Evolutionary conservation across 139 green algal genomes (phyloP).

Genomic region (Microglena sp.): DNA sequence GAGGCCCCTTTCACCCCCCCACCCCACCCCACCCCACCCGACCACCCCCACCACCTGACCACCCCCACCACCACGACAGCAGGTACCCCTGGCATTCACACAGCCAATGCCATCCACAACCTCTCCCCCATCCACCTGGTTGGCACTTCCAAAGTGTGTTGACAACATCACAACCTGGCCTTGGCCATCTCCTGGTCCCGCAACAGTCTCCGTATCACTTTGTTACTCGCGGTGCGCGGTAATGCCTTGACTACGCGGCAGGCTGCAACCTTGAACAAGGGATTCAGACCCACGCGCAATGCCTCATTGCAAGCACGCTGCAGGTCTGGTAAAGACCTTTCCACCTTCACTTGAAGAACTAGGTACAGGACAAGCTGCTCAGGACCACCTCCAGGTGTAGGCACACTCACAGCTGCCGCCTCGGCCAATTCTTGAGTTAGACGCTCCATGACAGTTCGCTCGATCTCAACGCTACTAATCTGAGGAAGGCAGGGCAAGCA

Average conservation of each 20-base stretch:
- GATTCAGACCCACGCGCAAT: slow-evolving; percentile 69
- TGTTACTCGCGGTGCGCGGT: slow-evolving; percentile 82
- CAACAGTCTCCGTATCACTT: slow-evolving; percentile 79
- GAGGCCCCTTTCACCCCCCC: no score
- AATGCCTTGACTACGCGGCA: slow-evolving; percentile 18
- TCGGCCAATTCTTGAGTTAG: slow-evolving; percentile 23
- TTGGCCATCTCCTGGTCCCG: slow-evolving; percentile 38
- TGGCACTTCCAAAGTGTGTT: no score
- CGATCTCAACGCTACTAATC: slow-evolving; percentile 82
- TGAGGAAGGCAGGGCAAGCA: no score
- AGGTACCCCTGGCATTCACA: no score
- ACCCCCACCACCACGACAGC: no score
- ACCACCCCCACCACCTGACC: no score
- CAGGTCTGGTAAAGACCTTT: slow-evolving; percentile 11
- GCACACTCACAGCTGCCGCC: slow-evolving; percentile 67
- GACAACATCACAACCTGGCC: no score
- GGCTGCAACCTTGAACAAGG: slow-evolving; percentile 74
- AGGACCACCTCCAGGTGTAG: slow-evolving; percentile 61
- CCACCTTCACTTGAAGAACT: slow-evolving; percentile 34
- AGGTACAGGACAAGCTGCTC: slow-evolving; percentile 77
- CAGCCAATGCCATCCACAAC: no score
- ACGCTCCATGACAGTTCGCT: slow-evolving; percentile 48
- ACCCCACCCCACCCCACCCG: no score
- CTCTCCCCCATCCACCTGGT: no score
- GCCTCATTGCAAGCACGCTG: slow-evolving; percentile 46